phyloP scores from a whole-genome alignment of 768 basidiomycete species.

The Butyriboletus loyo region DNA sequence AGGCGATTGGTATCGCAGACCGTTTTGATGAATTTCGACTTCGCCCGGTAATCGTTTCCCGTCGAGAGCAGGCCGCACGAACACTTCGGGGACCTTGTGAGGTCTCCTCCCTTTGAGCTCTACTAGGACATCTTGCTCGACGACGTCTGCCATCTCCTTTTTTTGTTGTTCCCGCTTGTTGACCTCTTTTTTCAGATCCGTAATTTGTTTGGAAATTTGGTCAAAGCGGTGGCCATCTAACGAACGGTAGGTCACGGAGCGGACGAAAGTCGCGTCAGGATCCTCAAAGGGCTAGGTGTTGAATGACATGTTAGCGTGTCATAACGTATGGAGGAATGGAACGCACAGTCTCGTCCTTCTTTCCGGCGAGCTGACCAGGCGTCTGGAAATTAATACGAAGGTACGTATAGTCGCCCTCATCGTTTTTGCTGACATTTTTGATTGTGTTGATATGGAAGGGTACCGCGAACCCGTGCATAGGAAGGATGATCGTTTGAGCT shows the following conservation, averaged over 20 bases:
- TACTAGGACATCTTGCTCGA: slow-evolving; percentile 87
- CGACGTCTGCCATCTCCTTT: slow-evolving; percentile 97
- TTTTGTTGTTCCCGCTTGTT: slow-evolving; percentile 97
- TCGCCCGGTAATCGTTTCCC: slow-evolving; percentile 96
- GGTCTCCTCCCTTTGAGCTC: slow-evolving; percentile 90
- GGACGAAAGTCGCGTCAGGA: slow-evolving; percentile 93
- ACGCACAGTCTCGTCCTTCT: slow-evolving; percentile 93
- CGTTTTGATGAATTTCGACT: slow-evolving; percentile 97
- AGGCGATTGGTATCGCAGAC: slow-evolving; percentile 87
- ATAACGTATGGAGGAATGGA: not conserved
- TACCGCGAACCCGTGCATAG: slow-evolving; percentile 92
- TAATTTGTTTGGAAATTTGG: slow-evolving; percentile 86
- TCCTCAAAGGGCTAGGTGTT: slow-evolving; percentile 83
- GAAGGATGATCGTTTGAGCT: slow-evolving; percentile 83
- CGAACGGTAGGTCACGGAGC: slow-evolving; percentile 92
- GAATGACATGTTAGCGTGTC: slow-evolving; percentile 1
- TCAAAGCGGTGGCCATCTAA: slow-evolving; percentile 88
- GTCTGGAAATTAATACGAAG: slow-evolving; percentile 98
- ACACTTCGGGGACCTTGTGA: slow-evolving; percentile 84
- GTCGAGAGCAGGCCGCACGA: slow-evolving; percentile 90
- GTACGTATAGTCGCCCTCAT: slow-evolving; percentile 93
- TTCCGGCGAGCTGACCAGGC: slow-evolving; percentile 94
- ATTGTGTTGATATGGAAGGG: slow-evolving; percentile 99
- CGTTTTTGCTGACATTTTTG: slow-evolving; percentile 96
- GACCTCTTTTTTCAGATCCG: slow-evolving; percentile 92